Evolutionary conservation across 352 stramenopile species (phyloP), one percentile per base, ranked within the genome.

Genomic region (Blastocystis sp.): DNA sequence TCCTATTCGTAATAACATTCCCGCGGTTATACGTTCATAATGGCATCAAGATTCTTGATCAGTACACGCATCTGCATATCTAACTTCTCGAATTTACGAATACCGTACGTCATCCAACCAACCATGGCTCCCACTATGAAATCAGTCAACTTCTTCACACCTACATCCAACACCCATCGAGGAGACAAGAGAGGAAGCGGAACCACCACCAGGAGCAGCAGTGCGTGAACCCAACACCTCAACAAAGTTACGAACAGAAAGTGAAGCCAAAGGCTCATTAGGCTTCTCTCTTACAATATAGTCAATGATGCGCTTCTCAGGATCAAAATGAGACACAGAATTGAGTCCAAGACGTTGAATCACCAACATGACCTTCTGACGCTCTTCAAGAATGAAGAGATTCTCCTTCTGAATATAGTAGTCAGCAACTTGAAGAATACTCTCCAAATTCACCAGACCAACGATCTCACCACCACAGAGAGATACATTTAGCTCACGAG

Each of bases 371-470:
- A 89, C 69, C 78, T 88, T 89, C 35, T 89, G 88, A 19, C 14
- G 24, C 58, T 89, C 85, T 37, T 89, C 86, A 35, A 89, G 58
- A 37, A 89, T 89, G 58, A 89, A 89, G 21, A 89, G 56, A 63
- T 89, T 89, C 67, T 89, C 88, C 67, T 89, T 89, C 52, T 89
- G 54, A 39, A 89, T 89, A 74, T 89, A 89, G 77, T 88, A 89
- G 24, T 89, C 86, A 52, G 88, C 81, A 42, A 89, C 88, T 46
- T 89, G 37, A 35, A 89, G 65, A 63, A 89, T 86, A 7, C 59
- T 88, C 21, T 89, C 57, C 32, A 89, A 77, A 52, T 78, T 78
- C 24, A 89, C 71, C 54, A 89, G 81, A 35, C 88, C 88, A 56
- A 89, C 88, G 27, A 89, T 86, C 75, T 89, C 85, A 32, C 73